phyloP scores from a whole-genome alignment of 371 early-diverging fungal species.

The Mucor mucedo region DNA sequence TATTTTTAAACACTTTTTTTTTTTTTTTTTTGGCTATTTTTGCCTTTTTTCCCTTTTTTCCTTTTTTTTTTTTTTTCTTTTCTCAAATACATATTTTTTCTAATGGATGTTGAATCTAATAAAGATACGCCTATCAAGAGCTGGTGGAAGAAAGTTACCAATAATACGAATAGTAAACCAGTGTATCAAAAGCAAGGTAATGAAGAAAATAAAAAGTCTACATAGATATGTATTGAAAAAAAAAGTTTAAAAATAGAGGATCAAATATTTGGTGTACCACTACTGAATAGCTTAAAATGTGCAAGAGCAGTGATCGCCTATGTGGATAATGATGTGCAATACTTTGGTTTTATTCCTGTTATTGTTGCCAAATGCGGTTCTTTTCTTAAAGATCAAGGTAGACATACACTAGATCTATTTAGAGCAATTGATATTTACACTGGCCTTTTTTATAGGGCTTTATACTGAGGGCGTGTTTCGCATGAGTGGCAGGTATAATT shows the following conservation, averaged over 20 bases:
- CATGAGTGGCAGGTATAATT: conserved; percentile 39
- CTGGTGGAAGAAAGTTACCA: conserved; percentile 38
- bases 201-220: not conserved
- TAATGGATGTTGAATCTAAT: conserved; percentile 23
- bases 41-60: conserved; percentile 11
- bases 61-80: conserved; percentile 1
- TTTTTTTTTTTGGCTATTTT: conserved; percentile 16
- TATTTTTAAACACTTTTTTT: conserved; percentile 4
- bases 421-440: not conserved
- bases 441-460: conserved; percentile 19
- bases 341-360: conserved; percentile 51
- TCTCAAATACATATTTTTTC: not conserved
- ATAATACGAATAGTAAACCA: conserved; percentile 24
- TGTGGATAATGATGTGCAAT: conserved; percentile 33
- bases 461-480: conserved; percentile 49
- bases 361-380: conserved; percentile 61
- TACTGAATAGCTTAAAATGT: conserved; percentile 31
- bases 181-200: conserved; percentile 33
- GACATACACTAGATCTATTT: not conserved
- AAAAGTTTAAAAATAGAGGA: conserved; percentile 9
- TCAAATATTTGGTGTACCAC: conserved; percentile 40
- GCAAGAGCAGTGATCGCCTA: conserved; percentile 39
- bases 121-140: conserved; percentile 38
- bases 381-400: conserved; percentile 56
- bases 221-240: not conserved